Base-by-base conservation (phyloP, 225 moss, liverwort and hornwort species). In the Neckera pumila region DNA sequence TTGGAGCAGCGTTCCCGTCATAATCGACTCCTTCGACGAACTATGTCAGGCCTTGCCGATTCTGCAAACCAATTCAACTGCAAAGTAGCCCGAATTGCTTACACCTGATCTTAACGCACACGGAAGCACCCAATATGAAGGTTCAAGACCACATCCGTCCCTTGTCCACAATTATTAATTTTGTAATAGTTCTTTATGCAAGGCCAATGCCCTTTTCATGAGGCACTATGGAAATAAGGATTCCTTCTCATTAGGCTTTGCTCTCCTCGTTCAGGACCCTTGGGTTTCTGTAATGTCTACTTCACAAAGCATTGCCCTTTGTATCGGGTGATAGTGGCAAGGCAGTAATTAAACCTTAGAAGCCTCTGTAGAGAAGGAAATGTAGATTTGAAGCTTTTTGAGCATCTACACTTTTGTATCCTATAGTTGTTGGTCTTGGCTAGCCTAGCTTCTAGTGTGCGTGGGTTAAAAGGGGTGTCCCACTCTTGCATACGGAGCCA, bases 261-360 rank as follows among this genome's bases (percentile, higher is more conserved):
- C 0, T 6, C 10, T 27, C 26, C 0, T 71, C 2, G 3, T 42
- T 12, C 2, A 3, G 0, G 3, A 15, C 10, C 17, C 17, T 45
- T 45, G 8, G 8, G 10, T 72, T 45, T 45, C 2, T 0, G 1
- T 3, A 17, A 45, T 73, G 17, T 28, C 3, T 0, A 17, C 17
- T 43, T 43, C 1, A 43, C 4, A 47, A 47, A 30, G 4, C 30
- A 47, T 18, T 47, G 7, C 6, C 4, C 2, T 73, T 0, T 30
- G 2, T 3, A 18, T 47, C 13, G 49, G 7, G 17, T 47, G 7
- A 18, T 2, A 47, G 5, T 17, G 4, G 9, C 2, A 47, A 4
- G 47, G 16, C 2, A 74, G 11, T 18, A 30, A 30, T 11, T 18
- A 47, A 30, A 0, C 2, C 7, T 18, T 7, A 17, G 4, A 30